These are phyloP conservation scores for Eucalyptus erythrocorys DNA, from an alignment of 345 rosid species.

Conservation along the genomic window DNA sequence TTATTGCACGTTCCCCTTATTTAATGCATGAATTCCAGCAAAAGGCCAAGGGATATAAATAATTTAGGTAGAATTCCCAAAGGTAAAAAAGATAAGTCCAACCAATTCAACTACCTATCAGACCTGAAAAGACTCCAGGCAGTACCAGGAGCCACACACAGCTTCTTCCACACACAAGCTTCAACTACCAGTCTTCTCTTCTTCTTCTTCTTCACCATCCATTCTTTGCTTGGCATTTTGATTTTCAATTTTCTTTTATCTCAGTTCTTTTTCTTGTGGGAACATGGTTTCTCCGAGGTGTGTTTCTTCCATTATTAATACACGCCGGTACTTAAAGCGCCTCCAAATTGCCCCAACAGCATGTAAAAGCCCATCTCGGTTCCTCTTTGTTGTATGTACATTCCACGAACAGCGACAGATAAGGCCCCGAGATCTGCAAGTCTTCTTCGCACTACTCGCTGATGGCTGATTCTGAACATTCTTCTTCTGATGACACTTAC, in stretches of 20 bases:
- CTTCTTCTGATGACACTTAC: constrained; percentile 22
- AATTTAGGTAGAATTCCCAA: background rate
- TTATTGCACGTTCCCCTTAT: background rate
- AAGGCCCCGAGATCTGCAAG: background rate
- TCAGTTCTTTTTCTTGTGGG: background rate
- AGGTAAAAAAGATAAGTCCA: background rate
- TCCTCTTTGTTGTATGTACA: background rate
- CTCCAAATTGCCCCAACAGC: background rate
- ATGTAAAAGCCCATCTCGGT: background rate
- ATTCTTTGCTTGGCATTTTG: background rate
- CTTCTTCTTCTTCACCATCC: background rate
- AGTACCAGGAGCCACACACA: background rate
- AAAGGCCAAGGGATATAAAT: background rate
- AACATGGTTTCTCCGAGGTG: background rate
- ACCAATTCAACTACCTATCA: constrained; percentile 4
- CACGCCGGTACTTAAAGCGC: background rate
- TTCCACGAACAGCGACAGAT: background rate
- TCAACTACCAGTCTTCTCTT: constrained; percentile 2
- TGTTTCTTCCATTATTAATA: background rate
- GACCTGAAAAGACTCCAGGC: background rate
- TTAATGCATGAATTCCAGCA: background rate
- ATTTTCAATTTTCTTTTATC: background rate
- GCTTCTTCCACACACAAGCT: background rate
- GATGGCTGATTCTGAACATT: constrained; percentile 48
- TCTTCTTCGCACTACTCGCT: background rate